Conservation (phyloP, 2,329 filamentous ascomycete genomes). For the Trichoderma aggressivum region DNA sequence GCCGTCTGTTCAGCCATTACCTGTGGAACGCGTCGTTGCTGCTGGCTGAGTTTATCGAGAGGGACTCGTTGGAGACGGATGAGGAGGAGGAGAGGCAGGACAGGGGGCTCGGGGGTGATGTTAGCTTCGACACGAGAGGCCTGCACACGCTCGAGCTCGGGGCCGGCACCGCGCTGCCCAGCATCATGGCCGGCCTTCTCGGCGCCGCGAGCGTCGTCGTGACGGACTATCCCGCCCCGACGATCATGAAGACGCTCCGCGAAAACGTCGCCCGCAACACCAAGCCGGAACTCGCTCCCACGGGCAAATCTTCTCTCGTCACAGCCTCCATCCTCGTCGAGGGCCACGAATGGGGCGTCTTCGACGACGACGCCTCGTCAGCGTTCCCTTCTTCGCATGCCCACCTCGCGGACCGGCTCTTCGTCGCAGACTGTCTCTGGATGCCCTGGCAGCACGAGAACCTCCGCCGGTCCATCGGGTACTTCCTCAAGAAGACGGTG, state of each 20-base stretch:
- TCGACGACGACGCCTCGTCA: slow-evolving; percentile 21
- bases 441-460: slow-evolving; percentile 71
- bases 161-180: slow-evolving; percentile 58
- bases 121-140: slow-evolving; percentile 47
- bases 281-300: slow-evolving; percentile 32
- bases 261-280: slow-evolving; percentile 57
- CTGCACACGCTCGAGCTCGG: slow-evolving; percentile 62
- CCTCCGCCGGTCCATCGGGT: slow-evolving; percentile 58
- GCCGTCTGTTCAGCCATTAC: slow-evolving; percentile 66
- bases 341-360: slow-evolving; percentile 64
- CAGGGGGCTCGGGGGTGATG: slow-evolving; percentile 8
- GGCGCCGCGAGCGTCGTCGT: slow-evolving; percentile 52
- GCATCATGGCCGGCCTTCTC: slow-evolving; percentile 46
- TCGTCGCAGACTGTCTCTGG: slow-evolving; percentile 74
- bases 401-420: slow-evolving; percentile 55
- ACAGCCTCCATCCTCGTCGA: slow-evolving; percentile 41
- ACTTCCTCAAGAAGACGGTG: slow-evolving; percentile 50
- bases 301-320: slow-evolving; percentile 21
- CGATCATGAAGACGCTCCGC: slow-evolving; percentile 56
- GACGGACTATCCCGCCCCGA: slow-evolving; percentile 64
- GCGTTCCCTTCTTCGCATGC: slow-evolving; percentile 16
- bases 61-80: slow-evolving; percentile 35
- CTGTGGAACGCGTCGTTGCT: slow-evolving; percentile 66
- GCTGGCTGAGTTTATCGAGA: slow-evolving; percentile 55
- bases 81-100: slow-evolving; percentile 9